phyloP scores from a whole-genome alignment of 352 stramenopile species.

The Globisporangium mamillatum region DNA sequence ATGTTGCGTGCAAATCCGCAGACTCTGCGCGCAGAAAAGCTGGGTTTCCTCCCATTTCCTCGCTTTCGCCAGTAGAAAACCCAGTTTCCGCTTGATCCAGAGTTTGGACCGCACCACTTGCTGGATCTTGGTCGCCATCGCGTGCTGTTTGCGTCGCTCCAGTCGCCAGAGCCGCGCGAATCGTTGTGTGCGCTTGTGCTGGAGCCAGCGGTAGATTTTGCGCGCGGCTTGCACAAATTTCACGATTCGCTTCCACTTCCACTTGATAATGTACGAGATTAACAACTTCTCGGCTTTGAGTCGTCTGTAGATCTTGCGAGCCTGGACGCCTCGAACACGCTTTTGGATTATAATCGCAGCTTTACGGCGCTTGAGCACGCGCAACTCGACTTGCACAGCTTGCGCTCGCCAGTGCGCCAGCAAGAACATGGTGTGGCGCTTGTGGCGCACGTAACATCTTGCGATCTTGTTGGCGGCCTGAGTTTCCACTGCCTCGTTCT shows the following conservation, averaged over 20 bases:
- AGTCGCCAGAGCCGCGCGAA: conserved; percentile 34
- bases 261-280: conserved; percentile 24
- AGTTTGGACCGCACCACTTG: conserved; percentile 26
- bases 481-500: not conserved
- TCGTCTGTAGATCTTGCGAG: conserved; percentile 20
- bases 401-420: conserved; percentile 23
- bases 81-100: conserved; percentile 24
- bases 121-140: conserved; percentile 27
- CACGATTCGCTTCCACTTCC: conserved; percentile 33
- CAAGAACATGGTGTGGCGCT: conserved; percentile 12
- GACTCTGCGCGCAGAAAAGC: conserved; percentile 35
- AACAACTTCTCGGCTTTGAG: conserved; percentile 30
- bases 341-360: conserved; percentile 39
- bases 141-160: conserved; percentile 24
- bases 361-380: conserved; percentile 21
- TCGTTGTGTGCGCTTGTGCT: conserved; percentile 30
- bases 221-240: conserved; percentile 21
- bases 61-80: conserved; percentile 13
- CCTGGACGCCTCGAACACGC: conserved; percentile 27
- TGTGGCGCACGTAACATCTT: conserved; percentile 27
- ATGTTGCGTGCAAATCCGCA: conserved; percentile 41
- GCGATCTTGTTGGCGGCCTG: conserved; percentile 26
- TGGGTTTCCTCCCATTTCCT: conserved; percentile 29
- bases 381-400: conserved; percentile 30
- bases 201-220: conserved; percentile 39